These are phyloP conservation scores for Emmonsiellopsis sp. DNA, from an alignment of 2,329 filamentous ascomycete species.

Conservation along the genomic window DNA sequence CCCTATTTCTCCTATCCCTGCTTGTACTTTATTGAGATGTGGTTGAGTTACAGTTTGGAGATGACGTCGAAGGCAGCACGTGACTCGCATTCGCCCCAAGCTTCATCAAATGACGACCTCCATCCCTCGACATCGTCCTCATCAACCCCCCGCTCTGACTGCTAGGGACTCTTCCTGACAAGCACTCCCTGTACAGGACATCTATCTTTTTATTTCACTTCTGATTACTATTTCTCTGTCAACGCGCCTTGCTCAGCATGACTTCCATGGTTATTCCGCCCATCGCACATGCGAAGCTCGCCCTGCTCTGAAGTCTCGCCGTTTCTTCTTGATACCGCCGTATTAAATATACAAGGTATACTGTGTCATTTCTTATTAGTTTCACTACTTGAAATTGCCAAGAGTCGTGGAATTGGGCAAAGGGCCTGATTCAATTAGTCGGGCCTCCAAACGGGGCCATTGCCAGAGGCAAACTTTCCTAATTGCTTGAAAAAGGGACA, in stretches of 20 bases:
- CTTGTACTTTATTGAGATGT: no score
- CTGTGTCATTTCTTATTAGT: background rate
- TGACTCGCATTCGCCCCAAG: no score
- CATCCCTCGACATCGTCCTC: no score
- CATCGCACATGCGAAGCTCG: background rate
- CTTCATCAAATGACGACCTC: no score
- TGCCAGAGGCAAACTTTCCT: background rate
- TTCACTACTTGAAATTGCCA: background rate
- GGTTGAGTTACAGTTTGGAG: background rate
- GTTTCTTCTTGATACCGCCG: background rate
- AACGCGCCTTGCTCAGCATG: background rate
- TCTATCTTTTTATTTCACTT: no score
- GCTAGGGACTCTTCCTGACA: no score
- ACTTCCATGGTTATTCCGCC: background rate
- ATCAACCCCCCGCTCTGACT: no score
- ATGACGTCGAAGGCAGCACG: background rate
- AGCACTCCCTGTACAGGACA: no score
- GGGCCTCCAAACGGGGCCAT: background rate
- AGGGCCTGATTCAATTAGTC: background rate
- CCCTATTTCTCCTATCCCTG: no score
- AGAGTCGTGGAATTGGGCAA: background rate
- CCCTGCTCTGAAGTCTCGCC: background rate
- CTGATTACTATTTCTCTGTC: no score
- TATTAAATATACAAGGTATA: slow-evolving; percentile 1
- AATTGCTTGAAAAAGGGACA: background rate